A percentile compares a stretch with the other conserved stretches of the same genome.
Conservation (phyloP, 805 yeast species). For the Pichia rugopelliculosa region DNA sequence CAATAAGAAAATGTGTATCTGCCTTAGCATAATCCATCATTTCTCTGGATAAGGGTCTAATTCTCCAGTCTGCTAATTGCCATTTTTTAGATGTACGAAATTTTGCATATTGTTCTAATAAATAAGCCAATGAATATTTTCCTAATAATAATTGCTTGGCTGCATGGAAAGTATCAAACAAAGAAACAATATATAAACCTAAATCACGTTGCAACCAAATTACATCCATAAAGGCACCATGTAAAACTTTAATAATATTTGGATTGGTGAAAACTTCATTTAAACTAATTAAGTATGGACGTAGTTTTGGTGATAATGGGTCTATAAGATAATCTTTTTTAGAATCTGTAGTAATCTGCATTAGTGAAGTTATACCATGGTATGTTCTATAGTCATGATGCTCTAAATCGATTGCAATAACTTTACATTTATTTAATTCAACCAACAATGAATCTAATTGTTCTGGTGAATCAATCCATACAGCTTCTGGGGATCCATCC, state of each 20-base stretch:
- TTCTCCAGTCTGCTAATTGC: constrained; percentile 95
- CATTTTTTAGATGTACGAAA: constrained; percentile 90
- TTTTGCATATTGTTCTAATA: constrained; percentile 70
- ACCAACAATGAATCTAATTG: constrained; percentile 47
- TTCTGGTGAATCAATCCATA: constrained; percentile 62
- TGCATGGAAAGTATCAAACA: constrained; percentile 93
- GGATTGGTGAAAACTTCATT: constrained; percentile 82
- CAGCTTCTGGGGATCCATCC: constrained; percentile 39
- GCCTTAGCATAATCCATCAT: constrained; percentile 87
- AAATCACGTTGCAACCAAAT: constrained; percentile 95
- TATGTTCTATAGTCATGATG: constrained; percentile 91
- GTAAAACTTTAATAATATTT: constrained; percentile 74
- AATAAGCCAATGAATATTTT: constrained; percentile 73
- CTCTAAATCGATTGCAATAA: constrained; percentile 89
- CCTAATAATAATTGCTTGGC: constrained; percentile 73
- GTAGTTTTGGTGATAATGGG: constrained; percentile 53
- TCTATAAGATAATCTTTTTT: constrained; percentile 74
- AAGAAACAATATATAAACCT: constrained; percentile 80
- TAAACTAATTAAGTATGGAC: constrained; percentile 60
- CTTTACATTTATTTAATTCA: constrained; percentile 43
- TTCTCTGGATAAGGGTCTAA: constrained; percentile 69
- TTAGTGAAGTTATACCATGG: constrained; percentile 82
- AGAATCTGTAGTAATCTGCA: constrained; percentile 79
- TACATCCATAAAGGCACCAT: constrained; percentile 96
- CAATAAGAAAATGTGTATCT: constrained; percentile 85